These are phyloP conservation scores for Bacterosira constricta DNA, from an alignment of 108 stramenopile species.

Conservation along the genomic window DNA sequence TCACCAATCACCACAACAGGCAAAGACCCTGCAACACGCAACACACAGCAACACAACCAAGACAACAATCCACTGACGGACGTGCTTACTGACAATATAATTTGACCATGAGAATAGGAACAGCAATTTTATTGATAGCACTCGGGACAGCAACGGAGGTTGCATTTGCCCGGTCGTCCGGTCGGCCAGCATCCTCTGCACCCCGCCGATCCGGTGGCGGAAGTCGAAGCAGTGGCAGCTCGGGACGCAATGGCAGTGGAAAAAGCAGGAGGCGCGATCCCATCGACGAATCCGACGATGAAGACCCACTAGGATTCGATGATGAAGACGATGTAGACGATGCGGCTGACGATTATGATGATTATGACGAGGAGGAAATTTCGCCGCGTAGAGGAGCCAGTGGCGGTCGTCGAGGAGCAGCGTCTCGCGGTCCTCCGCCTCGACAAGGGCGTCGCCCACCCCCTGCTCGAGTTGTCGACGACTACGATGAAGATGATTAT, in stretches of 20 bases:
- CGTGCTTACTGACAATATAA: neutral
- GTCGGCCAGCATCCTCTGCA: constrained; percentile 10
- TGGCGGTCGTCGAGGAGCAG: no score
- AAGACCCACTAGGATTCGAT: constrained; percentile 38
- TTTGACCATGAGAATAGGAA: constrained; percentile 2
- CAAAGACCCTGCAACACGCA: no score
- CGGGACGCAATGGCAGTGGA: constrained; percentile 6
- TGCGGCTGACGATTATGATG: constrained; percentile 38
- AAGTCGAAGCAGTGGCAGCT: neutral
- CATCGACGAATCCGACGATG: constrained; percentile 41
- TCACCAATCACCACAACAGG: no score
- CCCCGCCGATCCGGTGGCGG: constrained; percentile 19
- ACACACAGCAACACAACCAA: no score
- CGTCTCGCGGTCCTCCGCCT: constrained; percentile 6
- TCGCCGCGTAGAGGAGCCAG: neutral
- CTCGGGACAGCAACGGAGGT: constrained; percentile 13
- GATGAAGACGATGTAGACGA: constrained; percentile 52
- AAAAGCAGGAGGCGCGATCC: constrained; percentile 48
- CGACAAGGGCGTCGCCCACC: constrained; percentile 1
- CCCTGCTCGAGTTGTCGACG: neutral
- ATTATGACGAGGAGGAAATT: constrained; percentile 25
- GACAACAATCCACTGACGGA: no score
- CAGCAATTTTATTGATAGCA: neutral
- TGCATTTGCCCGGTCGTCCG: constrained; percentile 25
- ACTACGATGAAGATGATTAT: constrained; percentile 7